phyloP scores from a whole-genome alignment of 306 rosid genomes.

The Rosa chinensis region DNA sequence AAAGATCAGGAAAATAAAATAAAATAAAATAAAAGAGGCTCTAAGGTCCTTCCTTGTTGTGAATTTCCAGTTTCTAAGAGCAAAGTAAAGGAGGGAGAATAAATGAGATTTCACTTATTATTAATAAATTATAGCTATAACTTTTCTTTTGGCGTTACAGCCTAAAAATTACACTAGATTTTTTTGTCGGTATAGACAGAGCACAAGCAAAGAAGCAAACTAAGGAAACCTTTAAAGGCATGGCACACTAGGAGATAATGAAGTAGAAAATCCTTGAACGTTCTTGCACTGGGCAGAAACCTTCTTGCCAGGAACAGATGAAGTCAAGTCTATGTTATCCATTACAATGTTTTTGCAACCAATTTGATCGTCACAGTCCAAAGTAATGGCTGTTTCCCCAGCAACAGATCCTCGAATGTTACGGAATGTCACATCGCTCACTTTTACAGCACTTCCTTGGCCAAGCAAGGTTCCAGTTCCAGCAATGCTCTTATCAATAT shows the following conservation, averaged over 20 bases:
- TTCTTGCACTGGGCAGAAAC: background rate
- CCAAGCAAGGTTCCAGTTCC: background rate
- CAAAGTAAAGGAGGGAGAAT: background rate
- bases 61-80: background rate
- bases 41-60: too few relatives aligned
- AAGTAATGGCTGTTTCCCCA: background rate
- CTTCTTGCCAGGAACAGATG: background rate
- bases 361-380: background rate
- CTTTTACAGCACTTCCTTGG: background rate
- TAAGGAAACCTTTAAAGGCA: background rate
- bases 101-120: background rate
- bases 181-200: background rate
- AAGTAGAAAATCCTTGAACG: background rate
- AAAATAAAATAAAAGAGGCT: background rate
- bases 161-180: background rate
- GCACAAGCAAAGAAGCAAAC: background rate
- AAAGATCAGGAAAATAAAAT: too few relatives aligned
- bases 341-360: slow-evolving; percentile 1
- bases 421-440: slow-evolving; percentile 6
- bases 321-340: background rate
- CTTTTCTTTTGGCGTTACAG: background rate
- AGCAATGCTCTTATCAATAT: background rate
- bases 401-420: background rate
- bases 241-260: background rate
- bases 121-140: too few relatives aligned